Percentiles rank a stretch among this genome's conserved stretches.
These are phyloP conservation scores for Aspergillus chevalieri DNA, from an alignment of 2,329 filamentous ascomycete species.

Conservation along the genomic window DNA sequence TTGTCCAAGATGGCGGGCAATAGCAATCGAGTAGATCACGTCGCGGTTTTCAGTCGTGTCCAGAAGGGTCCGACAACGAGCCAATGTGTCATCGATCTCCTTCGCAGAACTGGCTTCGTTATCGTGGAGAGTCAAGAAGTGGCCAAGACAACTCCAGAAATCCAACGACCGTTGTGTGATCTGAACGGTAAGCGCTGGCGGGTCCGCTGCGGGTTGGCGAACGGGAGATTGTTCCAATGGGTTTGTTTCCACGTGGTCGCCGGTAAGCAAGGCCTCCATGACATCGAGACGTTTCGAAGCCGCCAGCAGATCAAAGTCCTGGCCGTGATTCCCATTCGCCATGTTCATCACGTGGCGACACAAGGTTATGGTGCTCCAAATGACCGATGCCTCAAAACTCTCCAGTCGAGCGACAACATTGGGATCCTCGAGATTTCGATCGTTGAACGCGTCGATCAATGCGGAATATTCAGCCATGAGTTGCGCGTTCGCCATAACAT, in stretches of 20 bases:
- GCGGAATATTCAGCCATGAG: constrained; percentile 62
- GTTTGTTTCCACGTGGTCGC: constrained; percentile 55
- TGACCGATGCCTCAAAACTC: constrained; percentile 54
- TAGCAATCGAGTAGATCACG: constrained; percentile 80
- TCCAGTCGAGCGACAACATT: constrained; percentile 35
- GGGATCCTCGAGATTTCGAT: constrained; percentile 32
- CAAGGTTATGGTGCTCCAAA: constrained; percentile 55
- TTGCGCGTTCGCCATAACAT: constrained; percentile 50
- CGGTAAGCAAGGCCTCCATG: constrained; percentile 70
- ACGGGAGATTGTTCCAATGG: constrained; percentile 42
- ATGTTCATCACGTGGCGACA: constrained; percentile 40
- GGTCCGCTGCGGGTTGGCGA: constrained; percentile 31
- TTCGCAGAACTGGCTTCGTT: constrained; percentile 48
- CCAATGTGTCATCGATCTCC: constrained; percentile 60
- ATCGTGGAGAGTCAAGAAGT: constrained; percentile 63
- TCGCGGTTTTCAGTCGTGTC: constrained; percentile 82
- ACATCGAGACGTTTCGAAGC: constrained; percentile 66
- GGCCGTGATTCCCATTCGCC: constrained; percentile 29
- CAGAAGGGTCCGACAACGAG: constrained; percentile 62
- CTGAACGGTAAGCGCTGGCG: constrained; percentile 41
- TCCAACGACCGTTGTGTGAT: constrained; percentile 60
- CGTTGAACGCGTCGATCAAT: constrained; percentile 50
- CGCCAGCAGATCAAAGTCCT: constrained; percentile 56
- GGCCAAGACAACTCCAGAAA: constrained; percentile 76
- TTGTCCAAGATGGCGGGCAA: constrained; percentile 68